phyloP scores from a whole-genome alignment of 73 alveolate species.

The Tetrahymena borealis region DNA sequence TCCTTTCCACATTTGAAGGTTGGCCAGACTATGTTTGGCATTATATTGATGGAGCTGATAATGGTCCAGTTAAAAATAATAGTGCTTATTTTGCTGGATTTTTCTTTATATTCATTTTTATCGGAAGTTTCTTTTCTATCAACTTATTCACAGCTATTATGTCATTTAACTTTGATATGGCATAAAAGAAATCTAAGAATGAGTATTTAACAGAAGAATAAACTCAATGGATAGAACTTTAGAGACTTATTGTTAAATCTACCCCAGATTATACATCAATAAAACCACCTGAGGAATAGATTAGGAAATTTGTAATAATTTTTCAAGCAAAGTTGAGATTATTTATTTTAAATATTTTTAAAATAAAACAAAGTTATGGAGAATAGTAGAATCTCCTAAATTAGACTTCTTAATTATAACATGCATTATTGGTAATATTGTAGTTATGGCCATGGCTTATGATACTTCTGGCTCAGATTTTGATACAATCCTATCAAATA shows the following conservation, averaged over 20 bases:
- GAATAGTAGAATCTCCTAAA: constrained; percentile 28
- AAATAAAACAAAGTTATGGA: constrained; percentile 46
- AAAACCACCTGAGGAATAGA: constrained; percentile 36
- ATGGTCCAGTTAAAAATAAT: constrained; percentile 33
- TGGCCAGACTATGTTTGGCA: constrained; percentile 86
- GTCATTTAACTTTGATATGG: constrained; percentile 79
- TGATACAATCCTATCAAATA: constrained; percentile 33
- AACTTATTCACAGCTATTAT: constrained; percentile 91
- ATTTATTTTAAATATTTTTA: constrained; percentile 32
- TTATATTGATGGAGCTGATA: constrained; percentile 47
- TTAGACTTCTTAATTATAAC: constrained; percentile 74
- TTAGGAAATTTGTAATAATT: constrained; percentile 26
- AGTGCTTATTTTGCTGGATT: constrained; percentile 24
- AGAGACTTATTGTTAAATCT: constrained; percentile 41
- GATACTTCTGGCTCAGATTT: constrained; percentile 58
- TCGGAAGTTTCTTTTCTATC: constrained; percentile 75
- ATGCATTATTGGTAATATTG: constrained; percentile 66
- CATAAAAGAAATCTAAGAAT: constrained; percentile 51
- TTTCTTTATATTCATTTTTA: constrained; percentile 72
- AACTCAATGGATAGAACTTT: constrained; percentile 59
- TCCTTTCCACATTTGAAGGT: constrained; percentile 77
- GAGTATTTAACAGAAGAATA: constrained; percentile 34
- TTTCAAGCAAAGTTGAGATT: constrained; percentile 37
- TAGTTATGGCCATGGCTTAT: constrained; percentile 69
- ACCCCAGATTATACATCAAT: constrained; percentile 57